A percentile compares a stretch with the other conserved stretches of the same genome.
Evolutionary conservation across 2,329 filamentous ascomycete species (phyloP).

Genomic region (Cladorrhinum sp.): DNA sequence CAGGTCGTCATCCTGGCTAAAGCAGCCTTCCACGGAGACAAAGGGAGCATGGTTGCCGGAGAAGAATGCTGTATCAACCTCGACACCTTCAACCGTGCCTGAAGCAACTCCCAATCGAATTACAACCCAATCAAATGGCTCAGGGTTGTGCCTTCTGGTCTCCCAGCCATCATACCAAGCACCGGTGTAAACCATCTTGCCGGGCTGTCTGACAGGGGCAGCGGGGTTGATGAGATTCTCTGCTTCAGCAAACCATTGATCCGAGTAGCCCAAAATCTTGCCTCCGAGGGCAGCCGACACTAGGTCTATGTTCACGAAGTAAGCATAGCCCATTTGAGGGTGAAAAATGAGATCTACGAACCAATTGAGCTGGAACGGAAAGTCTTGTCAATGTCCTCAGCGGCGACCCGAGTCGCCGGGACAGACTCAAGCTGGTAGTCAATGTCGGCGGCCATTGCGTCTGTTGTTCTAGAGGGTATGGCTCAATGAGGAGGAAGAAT

Average conservation of each 20-base stretch:
- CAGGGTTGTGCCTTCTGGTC: constrained; percentile 63
- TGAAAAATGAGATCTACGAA: constrained; percentile 35
- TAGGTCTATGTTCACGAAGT: constrained; percentile 46
- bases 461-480: constrained; percentile 11
- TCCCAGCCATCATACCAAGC: constrained; percentile 73
- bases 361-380: constrained; percentile 62
- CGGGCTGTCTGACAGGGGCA: constrained; percentile 59
- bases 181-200: constrained; percentile 67
- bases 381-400: constrained; percentile 57
- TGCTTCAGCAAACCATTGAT: constrained; percentile 68
- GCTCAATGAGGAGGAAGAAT: constrained; percentile 26
- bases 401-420: constrained; percentile 45
- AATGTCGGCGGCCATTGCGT: neutral
- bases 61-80: constrained; percentile 80
- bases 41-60: constrained; percentile 78
- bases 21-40: constrained; percentile 74
- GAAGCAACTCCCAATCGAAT: constrained; percentile 66
- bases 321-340: neutral
- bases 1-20: constrained; percentile 61
- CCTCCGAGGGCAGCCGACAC: constrained; percentile 60
- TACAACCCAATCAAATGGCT: constrained; percentile 65
- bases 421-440: constrained; percentile 58
- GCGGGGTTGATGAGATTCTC: constrained; percentile 63
- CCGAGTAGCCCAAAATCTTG: constrained; percentile 62
- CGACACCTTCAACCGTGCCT: constrained; percentile 69